These are phyloP conservation scores for Rhizopogon vesiculosus DNA, from an alignment of 768 basidiomycete species.

Conservation along the genomic window DNA sequence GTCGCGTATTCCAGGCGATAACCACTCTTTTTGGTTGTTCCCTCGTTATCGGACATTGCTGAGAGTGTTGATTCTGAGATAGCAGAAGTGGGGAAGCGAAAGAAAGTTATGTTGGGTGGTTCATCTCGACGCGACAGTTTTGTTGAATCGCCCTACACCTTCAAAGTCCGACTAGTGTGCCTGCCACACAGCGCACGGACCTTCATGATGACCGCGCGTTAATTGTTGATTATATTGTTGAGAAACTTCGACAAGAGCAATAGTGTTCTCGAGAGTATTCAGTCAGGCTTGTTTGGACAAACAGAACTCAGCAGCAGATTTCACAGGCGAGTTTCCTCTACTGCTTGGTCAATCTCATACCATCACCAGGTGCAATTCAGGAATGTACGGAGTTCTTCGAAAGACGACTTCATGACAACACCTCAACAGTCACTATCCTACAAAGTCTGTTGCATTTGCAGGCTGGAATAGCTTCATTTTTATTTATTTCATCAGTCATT, in stretches of 20 bases:
- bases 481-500: no score
- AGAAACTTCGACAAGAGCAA: conserved; percentile 1
- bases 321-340: no score
- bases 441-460: no score
- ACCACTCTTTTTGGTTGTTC: conserved; percentile 34
- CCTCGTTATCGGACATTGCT: conserved; percentile 32
- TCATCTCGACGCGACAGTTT: conserved; percentile 36
- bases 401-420: no score
- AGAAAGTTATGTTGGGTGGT: conserved; percentile 27
- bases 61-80: conserved; percentile 13
- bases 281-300: conserved; percentile 1
- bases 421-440: no score
- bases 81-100: conserved; percentile 22
- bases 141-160: conserved; percentile 33
- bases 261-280: not conserved
- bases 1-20: conserved; percentile 78
- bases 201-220: conserved; percentile 22
- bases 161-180: conserved; percentile 31
- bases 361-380: no score
- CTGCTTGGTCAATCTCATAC: no score
- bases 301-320: not conserved
- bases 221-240: conserved; percentile 10
- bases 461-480: no score
- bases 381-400: no score
- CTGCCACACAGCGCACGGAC: conserved; percentile 31